A percentile compares a stretch with the other conserved stretches of the same genome.
Conservation (phyloP, 345 rosid genomes). For the Draba incana region DNA sequence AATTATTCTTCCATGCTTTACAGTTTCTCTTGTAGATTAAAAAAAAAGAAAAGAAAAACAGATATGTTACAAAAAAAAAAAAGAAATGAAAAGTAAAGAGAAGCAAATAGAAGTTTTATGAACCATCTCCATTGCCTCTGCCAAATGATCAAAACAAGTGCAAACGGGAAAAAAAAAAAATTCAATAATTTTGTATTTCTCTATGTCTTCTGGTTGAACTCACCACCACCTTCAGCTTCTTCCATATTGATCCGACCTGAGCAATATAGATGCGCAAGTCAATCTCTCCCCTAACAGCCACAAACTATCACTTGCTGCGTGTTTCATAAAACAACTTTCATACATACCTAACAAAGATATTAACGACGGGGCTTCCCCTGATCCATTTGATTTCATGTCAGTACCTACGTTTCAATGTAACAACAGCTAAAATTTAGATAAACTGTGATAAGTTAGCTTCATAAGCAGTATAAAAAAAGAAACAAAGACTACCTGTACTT, state of each 20-base stretch:
- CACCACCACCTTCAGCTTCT: slow-evolving; percentile 59
- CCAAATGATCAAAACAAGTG: slow-evolving; percentile 35
- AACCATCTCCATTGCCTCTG: slow-evolving; percentile 22
- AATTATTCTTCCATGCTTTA: slow-evolving; percentile 33
- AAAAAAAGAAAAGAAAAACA: slow-evolving; percentile 7
- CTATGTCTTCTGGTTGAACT: slow-evolving; percentile 52
- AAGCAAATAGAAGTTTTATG: slow-evolving; percentile 29
- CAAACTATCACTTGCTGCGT: slow-evolving; percentile 5
- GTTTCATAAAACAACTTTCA: slow-evolving; percentile 2
- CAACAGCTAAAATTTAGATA: slow-evolving; percentile 26
- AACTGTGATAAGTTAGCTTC: slow-evolving; percentile 7
- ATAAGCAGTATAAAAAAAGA: slow-evolving; percentile 1
- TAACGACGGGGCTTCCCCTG: slow-evolving; percentile 74
- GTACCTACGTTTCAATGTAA: slow-evolving; percentile 51
- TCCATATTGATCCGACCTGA: slow-evolving; percentile 77
- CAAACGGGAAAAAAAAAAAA: neutral
- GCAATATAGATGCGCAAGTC: neutral
- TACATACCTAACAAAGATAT: slow-evolving; percentile 81
- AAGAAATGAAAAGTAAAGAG: neutral
- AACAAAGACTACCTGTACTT: slow-evolving; percentile 63
- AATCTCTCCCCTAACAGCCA: neutral
- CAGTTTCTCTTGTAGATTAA: slow-evolving; percentile 30
- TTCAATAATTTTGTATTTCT: slow-evolving; percentile 17
- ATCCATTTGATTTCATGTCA: slow-evolving; percentile 60
- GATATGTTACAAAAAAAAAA: slow-evolving; percentile 33